Conservation (phyloP, 441 rosid genomes). For the Euphorbia neoarborescens region DNA sequence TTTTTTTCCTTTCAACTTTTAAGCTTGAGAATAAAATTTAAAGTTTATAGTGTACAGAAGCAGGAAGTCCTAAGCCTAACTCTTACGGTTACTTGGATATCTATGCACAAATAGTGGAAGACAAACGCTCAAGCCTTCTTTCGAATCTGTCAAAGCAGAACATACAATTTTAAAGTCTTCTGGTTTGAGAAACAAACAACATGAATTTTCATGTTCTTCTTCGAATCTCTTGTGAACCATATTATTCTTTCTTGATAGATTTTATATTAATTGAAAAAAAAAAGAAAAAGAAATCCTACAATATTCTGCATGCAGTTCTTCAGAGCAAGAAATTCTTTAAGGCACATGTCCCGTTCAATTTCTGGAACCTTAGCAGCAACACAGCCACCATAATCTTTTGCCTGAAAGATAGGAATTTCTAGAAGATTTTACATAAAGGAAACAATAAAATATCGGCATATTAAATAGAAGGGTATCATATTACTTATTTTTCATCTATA, state of each 20-base stretch:
- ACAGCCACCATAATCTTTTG: constrained; percentile 75
- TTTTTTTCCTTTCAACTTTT: constrained; percentile 28
- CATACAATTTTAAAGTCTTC: constrained; percentile 13
- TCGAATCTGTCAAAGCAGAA: constrained; percentile 44
- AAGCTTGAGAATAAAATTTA: constrained; percentile 18
- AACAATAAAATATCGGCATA: constrained; percentile 8
- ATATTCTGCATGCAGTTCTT: constrained; percentile 81
- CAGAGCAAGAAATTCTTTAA: constrained; percentile 71
- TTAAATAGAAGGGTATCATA: background rate
- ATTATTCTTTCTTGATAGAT: background rate
- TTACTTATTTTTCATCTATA: background rate
- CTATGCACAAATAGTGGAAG: constrained; percentile 13
- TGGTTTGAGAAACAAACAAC: constrained; percentile 7
- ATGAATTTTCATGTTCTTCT: background rate
- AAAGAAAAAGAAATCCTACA: constrained; percentile 35
- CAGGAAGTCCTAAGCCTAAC: background rate
- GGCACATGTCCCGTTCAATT: constrained; percentile 66
- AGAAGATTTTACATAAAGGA: constrained; percentile 13
- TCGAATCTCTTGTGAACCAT: constrained; percentile 5
- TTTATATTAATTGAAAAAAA: background rate
- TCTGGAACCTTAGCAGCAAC: constrained; percentile 76
- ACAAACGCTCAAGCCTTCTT: constrained; percentile 38
- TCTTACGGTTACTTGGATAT: constrained; percentile 6
- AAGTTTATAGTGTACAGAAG: constrained; percentile 2
- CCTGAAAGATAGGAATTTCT: constrained; percentile 36